Evolutionary conservation across 192 early-diverging fungal genomes (phyloP).

Genomic region (Gigaspora rosea): DNA sequence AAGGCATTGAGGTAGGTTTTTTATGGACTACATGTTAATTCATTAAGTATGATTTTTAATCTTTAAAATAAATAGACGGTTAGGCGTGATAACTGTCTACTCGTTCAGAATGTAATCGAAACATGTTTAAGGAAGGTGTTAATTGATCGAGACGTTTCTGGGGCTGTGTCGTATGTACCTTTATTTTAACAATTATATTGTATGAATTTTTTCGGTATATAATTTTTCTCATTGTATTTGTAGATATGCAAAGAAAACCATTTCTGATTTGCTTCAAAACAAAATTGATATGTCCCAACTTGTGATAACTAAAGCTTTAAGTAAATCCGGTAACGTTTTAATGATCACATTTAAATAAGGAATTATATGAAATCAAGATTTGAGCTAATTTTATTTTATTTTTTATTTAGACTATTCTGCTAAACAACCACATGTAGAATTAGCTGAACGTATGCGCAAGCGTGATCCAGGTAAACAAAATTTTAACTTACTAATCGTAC

Average conservation of each 20-base stretch:
- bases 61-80: constrained; percentile 67
- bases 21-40: background rate
- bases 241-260: constrained; percentile 86
- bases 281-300: constrained; percentile 96
- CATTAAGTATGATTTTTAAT: background rate
- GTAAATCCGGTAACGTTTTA: constrained; percentile 67
- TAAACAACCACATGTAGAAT: constrained; percentile 94
- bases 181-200: background rate
- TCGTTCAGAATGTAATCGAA: constrained; percentile 91
- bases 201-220: background rate
- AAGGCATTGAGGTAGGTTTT: constrained; percentile 85
- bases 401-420: constrained; percentile 76
- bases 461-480: constrained; percentile 73
- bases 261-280: constrained; percentile 93
- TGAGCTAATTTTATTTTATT: background rate
- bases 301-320: constrained; percentile 94
- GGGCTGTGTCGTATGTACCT: constrained; percentile 69
- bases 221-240: background rate
- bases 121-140: constrained; percentile 89
- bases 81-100: constrained; percentile 90
- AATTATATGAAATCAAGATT: background rate
- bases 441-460: constrained; percentile 95
- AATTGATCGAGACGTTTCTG: constrained; percentile 84
- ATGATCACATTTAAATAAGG: background rate
- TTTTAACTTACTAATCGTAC: background rate